phyloP scores from a whole-genome alignment of 805 yeast genomes.

The Barnettozyma botsteinii region DNA sequence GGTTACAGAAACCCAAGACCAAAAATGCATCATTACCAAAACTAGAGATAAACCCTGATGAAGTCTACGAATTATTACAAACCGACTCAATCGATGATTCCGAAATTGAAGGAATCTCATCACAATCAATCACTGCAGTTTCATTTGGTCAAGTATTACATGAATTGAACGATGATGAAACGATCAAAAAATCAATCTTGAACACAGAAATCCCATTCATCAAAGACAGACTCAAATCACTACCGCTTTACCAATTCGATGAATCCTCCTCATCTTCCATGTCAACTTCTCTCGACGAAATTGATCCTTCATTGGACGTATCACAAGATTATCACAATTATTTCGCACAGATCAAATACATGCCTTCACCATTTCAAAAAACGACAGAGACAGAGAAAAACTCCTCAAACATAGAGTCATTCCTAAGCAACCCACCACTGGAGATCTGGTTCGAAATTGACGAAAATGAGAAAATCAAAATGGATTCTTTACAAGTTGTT shows the following conservation, averaged over 20 bases:
- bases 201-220: slow-evolving; percentile 21
- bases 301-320: slow-evolving; percentile 7
- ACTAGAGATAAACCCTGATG: slow-evolving; percentile 5
- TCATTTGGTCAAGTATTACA: slow-evolving; percentile 21
- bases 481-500: slow-evolving; percentile 32
- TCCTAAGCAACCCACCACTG: slow-evolving; percentile 42
- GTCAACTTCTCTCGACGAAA: too few relatives aligned
- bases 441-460: slow-evolving; percentile 50
- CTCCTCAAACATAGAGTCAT: slow-evolving; percentile 14
- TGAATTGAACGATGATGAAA: slow-evolving; percentile 6
- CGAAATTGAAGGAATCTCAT: not conserved
- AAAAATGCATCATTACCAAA: slow-evolving; percentile 1
- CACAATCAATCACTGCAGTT: slow-evolving; percentile 19
- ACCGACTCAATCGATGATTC: not conserved
- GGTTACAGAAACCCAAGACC: slow-evolving; percentile 18
- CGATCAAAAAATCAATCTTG: slow-evolving; percentile 10
- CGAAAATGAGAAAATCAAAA: slow-evolving; percentile 30
- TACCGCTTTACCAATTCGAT: slow-evolving; percentile 15
- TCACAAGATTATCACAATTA: slow-evolving; percentile 28
- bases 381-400: not conserved
- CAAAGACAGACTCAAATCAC: slow-evolving; percentile 12
- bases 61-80: not conserved
- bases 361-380: slow-evolving; percentile 37
- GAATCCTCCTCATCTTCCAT: too few relatives aligned
- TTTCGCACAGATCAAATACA: slow-evolving; percentile 39